phyloP scores from a whole-genome alignment of 148 eudicot species.

The Silene latifolia region DNA sequence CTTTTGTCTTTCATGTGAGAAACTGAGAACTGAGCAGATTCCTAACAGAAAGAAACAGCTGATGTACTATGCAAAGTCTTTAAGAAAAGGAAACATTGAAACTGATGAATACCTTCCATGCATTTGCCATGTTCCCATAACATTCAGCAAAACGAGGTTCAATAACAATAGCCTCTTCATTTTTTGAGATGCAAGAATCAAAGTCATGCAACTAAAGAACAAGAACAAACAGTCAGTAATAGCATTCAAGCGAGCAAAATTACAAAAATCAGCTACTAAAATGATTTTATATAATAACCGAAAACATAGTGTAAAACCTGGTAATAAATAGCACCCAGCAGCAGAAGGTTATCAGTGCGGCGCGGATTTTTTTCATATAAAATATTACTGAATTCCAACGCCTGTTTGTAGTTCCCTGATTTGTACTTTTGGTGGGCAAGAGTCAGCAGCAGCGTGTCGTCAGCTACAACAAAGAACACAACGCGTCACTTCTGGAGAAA shows the following conservation, averaged over 20 bases:
- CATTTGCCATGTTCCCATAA: conserved; percentile 98
- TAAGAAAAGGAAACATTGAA: neutral
- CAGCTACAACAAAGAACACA: conserved; percentile 41
- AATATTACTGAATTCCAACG: conserved; percentile 73
- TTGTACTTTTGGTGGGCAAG: conserved; percentile 91
- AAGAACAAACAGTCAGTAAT: conserved; percentile 18
- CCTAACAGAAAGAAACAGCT: neutral
- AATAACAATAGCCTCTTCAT: conserved; percentile 89
- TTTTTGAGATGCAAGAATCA: conserved; percentile 75
- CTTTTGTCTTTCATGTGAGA: neutral
- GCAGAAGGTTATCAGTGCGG: conserved; percentile 89
- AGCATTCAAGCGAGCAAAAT: conserved; percentile 7
- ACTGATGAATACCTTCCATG: conserved; percentile 74
- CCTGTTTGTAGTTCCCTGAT: conserved; percentile 80
- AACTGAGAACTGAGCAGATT: no score
- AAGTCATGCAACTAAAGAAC: conserved; percentile 69
- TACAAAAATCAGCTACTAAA: neutral
- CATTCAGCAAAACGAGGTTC: conserved; percentile 90
- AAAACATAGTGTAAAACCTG: conserved; percentile 46
- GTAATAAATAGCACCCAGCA: conserved; percentile 81
- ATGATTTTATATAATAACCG: neutral
- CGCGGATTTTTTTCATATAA: conserved; percentile 73
- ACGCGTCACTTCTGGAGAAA: conserved; percentile 3
- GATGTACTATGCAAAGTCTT: conserved; percentile 2
- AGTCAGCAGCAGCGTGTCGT: conserved; percentile 57